Base-by-base conservation (phyloP, 306 rosid genomes). In the Prunus fruticosa region DNA sequence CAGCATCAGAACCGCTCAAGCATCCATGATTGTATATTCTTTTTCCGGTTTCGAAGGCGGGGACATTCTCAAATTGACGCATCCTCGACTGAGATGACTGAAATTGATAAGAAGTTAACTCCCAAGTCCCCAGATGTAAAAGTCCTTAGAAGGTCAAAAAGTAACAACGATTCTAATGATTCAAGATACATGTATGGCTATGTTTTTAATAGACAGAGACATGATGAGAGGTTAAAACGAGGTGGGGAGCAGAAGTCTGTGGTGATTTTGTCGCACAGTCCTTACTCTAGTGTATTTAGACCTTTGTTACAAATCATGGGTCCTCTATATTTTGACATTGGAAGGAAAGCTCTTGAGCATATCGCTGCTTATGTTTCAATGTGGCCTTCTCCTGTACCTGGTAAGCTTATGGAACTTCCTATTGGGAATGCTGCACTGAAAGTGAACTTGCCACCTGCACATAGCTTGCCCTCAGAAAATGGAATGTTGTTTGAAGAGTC, bases 221-320 rank as follows among this genome's bases (percentile, higher is more conserved):
- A 93, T 25, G 98, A 93, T 66, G 97, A 93, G 87, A 90, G 98
- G 83, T 77, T 93, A 34, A 91, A 88, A 81, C 89, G 98, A 19
- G 98, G 98, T n/a, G 98, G 98, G 49, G 97, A 93, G 79, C 98
- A 93, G 83, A 93, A 93, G 75, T 93, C 98, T 52, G 97, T 93
- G 67, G 98, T 93, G 22, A 88, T 93, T 66, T 80, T 93, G 82
- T 88, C 98, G 10, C 84, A 78, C 25, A 68, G 61, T 82, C 98
- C 98, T 69, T 93, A 80, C 83, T 87, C 97, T 47, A 86, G 90
- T 74, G 96, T 93, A 76, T 91, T 91, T 73, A 90, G 86, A 81
- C 98, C 98, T 45, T 83, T 93, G 88, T 83, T 93, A 79, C 98
- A 93, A 80, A 93, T 93, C 70, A 83, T 93, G 84, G 98, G 97